Evolutionary conservation across 345 rosid genomes (phyloP).

Genomic region (Citrus trifoliata): DNA sequence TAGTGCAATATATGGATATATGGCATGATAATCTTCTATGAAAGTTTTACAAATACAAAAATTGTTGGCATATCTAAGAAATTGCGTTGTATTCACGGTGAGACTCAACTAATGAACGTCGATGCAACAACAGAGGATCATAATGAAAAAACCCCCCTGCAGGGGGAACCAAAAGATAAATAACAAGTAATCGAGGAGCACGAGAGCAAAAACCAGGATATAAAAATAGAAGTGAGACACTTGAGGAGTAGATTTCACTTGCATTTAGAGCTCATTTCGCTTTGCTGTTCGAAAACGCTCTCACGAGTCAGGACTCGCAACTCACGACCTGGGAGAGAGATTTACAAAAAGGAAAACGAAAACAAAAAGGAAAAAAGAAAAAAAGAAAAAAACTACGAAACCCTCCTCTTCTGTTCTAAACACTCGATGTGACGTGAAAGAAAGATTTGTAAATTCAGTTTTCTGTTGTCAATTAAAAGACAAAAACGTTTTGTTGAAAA

Average conservation of each 20-base stretch:
- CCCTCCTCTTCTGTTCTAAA: neutral
- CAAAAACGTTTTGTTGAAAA: neutral
- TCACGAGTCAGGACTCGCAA: neutral
- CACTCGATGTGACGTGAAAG: neutral
- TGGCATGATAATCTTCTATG: no score
- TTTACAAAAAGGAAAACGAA: constrained; percentile 2
- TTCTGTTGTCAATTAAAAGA: constrained; percentile 8
- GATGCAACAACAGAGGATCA: neutral
- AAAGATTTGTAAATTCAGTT: neutral
- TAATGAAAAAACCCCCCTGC: neutral
- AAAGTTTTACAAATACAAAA: no score
- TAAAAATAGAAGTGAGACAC: neutral
- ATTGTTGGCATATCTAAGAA: no score
- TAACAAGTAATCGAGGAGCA: neutral
- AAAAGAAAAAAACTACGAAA: neutral
- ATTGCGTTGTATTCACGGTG: neutral
- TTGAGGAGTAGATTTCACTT: constrained; percentile 17
- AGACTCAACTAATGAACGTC: no score
- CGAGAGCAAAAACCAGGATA: neutral
- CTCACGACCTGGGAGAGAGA: neutral
- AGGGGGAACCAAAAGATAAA: neutral
- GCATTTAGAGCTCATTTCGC: constrained; percentile 37
- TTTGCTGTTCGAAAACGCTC: constrained; percentile 30
- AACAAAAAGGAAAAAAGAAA: no score
- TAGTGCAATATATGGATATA: no score